Evolutionary conservation across 2,329 filamentous ascomycete genomes (phyloP).

Genomic region (Arachnomyces sp.): DNA sequence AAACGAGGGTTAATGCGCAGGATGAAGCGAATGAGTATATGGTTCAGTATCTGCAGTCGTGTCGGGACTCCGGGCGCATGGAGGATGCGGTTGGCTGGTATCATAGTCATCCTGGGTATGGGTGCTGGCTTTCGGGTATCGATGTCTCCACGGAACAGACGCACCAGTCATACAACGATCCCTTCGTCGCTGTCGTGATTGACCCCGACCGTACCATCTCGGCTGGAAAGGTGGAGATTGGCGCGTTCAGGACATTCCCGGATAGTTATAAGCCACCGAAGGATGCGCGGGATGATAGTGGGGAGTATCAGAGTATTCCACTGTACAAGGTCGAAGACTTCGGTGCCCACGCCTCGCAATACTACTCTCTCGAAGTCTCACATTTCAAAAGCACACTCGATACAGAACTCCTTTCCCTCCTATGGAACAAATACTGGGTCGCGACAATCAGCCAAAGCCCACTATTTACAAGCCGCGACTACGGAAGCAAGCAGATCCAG

Average conservation of each 20-base stretch:
- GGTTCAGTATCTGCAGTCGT: conserved; percentile 70
- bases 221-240: conserved; percentile 92
- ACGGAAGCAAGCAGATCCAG: conserved; percentile 81
- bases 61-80: conserved; percentile 64
- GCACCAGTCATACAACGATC: conserved; percentile 79
- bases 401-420: conserved; percentile 69
- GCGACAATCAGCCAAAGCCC: conserved; percentile 88
- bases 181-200: conserved; percentile 91
- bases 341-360: conserved; percentile 79
- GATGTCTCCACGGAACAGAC: conserved; percentile 81
- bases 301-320: conserved; percentile 57
- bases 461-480: conserved; percentile 85
- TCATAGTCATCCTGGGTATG: conserved; percentile 93
- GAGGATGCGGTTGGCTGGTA: conserved; percentile 99
- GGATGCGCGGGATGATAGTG: conserved; percentile 38
- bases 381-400: conserved; percentile 94
- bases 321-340: conserved; percentile 94
- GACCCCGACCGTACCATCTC: conserved; percentile 93
- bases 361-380: conserved; percentile 84
- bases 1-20: conserved; percentile 93
- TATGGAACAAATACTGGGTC: conserved; percentile 99
- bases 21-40: conserved; percentile 96
- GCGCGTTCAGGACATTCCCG: conserved; percentile 88
- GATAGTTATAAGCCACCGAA: conserved; percentile 56
- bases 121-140: conserved; percentile 95